phyloP scores from a whole-genome alignment of 2,329 filamentous ascomycete genomes.

The Didymella pinodella region DNA sequence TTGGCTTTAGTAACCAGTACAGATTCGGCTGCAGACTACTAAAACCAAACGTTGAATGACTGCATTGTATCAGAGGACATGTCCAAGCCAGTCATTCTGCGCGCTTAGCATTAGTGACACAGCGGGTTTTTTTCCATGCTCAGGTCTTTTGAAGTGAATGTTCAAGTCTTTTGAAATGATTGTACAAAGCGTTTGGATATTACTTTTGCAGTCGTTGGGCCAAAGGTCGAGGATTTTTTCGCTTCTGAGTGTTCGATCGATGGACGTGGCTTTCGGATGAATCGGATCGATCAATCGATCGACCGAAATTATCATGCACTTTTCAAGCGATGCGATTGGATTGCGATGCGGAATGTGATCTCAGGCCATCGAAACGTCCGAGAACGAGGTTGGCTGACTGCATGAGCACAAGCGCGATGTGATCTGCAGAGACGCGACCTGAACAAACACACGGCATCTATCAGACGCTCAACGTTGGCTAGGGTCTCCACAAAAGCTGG shows the following conservation, averaged over 20 bases:
- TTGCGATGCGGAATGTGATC: background rate
- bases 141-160: background rate
- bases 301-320: background rate
- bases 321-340: background rate
- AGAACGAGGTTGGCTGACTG: background rate
- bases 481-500: background rate
- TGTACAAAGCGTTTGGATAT: background rate
- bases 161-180: background rate
- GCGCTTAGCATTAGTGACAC: background rate
- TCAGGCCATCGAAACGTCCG: background rate
- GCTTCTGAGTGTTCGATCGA: slow-evolving; percentile 1
- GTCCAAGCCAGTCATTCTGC: background rate
- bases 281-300: slow-evolving; percentile 16
- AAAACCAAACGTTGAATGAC: background rate
- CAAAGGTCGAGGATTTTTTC: background rate
- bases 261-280: background rate
- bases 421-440: slow-evolving; percentile 13
- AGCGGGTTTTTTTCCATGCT: background rate
- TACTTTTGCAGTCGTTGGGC: background rate
- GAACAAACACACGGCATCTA: slow-evolving; percentile 1
- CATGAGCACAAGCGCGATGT: slow-evolving; percentile 3
- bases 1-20: background rate
- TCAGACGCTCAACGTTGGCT: background rate
- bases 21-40: background rate
- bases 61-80: background rate